Evolutionary conservation across 2,329 filamentous ascomycete genomes (phyloP).

Genomic region (Aureobasidium sp.): DNA sequence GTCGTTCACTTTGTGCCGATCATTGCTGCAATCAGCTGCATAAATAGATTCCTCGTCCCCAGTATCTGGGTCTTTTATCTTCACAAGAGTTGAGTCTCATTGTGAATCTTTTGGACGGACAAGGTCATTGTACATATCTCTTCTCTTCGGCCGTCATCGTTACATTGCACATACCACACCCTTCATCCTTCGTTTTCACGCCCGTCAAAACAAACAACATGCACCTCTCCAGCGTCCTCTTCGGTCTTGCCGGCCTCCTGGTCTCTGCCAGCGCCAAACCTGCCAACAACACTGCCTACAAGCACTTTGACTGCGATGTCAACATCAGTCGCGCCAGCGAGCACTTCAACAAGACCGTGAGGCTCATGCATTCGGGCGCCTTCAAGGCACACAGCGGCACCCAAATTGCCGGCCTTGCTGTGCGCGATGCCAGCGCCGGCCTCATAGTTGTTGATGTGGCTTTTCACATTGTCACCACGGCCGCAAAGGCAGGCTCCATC

Average conservation of each 20-base stretch:
- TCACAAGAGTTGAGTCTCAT: conserved; percentile 10
- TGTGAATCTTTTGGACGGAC: conserved; percentile 9
- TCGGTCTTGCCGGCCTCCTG: conserved; percentile 16
- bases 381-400: conserved; percentile 21
- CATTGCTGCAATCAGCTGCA: conserved; percentile 8
- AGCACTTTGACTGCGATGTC: conserved; percentile 38
- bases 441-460: conserved; percentile 34
- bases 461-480: conserved; percentile 39
- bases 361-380: conserved; percentile 26
- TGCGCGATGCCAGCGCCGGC: conserved; percentile 16
- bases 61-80: conserved; percentile 9
- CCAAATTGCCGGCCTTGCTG: conserved; percentile 21
- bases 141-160: conserved; percentile 13
- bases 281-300: conserved; percentile 9
- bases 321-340: conserved; percentile 28
- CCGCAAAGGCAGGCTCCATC: conserved; percentile 29
- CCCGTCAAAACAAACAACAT: conserved; percentile 15
- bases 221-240: conserved; percentile 7
- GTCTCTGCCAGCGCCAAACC: conserved; percentile 12
- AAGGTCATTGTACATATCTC: conserved; percentile 12
- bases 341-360: conserved; percentile 33
- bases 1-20: not conserved
- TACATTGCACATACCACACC: conserved; percentile 1
- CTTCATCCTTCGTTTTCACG: conserved; percentile 4
- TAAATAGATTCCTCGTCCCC: conserved; percentile 13